Evolutionary conservation across 2,329 filamentous ascomycete species (phyloP).

Genomic region (Colletotrichum lentis): DNA sequence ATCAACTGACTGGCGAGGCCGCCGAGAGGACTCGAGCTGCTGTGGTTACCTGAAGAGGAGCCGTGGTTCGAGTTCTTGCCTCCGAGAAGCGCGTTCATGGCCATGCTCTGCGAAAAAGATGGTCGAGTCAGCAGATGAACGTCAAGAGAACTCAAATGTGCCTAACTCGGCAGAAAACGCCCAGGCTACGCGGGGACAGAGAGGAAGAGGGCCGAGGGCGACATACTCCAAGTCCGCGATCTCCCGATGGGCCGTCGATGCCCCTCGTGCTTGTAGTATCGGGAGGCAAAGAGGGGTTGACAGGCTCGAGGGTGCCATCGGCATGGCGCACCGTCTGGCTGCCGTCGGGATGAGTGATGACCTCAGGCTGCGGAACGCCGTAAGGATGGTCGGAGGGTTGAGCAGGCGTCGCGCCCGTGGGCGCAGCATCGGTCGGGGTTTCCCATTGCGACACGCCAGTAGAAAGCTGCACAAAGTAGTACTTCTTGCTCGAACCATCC

Average conservation of each 20-base stretch:
- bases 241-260: conserved; percentile 61
- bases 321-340: conserved; percentile 67
- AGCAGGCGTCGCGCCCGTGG: conserved; percentile 67
- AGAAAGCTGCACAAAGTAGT: conserved; percentile 76
- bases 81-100: conserved; percentile 65
- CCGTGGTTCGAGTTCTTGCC: conserved; percentile 55
- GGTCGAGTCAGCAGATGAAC: conserved; percentile 19
- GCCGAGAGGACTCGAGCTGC: conserved; percentile 53
- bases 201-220: conserved; percentile 10
- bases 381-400: conserved; percentile 68
- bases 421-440: conserved; percentile 70
- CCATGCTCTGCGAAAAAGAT: conserved; percentile 59
- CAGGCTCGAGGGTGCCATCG: conserved; percentile 69
- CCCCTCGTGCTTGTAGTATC: conserved; percentile 60
- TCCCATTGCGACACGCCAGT: conserved; percentile 79
- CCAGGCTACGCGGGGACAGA: background rate
- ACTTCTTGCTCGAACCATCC: conserved; percentile 70
- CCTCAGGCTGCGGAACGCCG: conserved; percentile 62
- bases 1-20: conserved; percentile 59
- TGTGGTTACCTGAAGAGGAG: conserved; percentile 42
- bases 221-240: conserved; percentile 73
- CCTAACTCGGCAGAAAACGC: background rate
- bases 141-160: conserved; percentile 4
- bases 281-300: conserved; percentile 57
- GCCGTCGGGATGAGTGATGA: conserved; percentile 70